phyloP scores from a whole-genome alignment of 495 filamentous ascomycete genomes.

The Aspergillus cavernicola region DNA sequence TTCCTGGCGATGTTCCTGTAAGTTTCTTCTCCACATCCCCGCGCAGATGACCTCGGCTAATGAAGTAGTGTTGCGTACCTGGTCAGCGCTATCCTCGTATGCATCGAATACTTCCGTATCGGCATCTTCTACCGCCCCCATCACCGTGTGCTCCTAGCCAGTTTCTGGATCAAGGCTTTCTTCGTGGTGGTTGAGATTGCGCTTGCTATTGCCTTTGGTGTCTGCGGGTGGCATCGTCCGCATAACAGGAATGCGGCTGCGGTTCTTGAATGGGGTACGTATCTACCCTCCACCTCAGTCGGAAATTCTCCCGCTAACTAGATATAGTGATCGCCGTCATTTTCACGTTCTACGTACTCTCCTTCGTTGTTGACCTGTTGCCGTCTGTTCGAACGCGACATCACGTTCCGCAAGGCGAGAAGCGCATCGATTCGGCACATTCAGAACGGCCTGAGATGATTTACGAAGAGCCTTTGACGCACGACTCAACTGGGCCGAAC shows the following conservation, averaged over 20 bases:
- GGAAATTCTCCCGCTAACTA: background rate
- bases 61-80: constrained; percentile 51
- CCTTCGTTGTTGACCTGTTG: constrained; percentile 82
- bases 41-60: constrained; percentile 1
- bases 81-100: constrained; percentile 77
- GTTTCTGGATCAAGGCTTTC: constrained; percentile 75
- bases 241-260: constrained; percentile 51
- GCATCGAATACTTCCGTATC: constrained; percentile 81
- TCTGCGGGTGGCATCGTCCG: constrained; percentile 19
- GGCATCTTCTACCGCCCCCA: constrained; percentile 68
- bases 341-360: constrained; percentile 86
- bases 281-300: background rate
- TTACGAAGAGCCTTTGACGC: constrained; percentile 37
- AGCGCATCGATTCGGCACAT: constrained; percentile 23
- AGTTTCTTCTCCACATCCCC: constrained; percentile 27
- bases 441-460: constrained; percentile 18
- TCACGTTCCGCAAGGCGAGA: constrained; percentile 45
- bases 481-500: constrained; percentile 35
- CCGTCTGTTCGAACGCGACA: constrained; percentile 69
- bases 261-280: constrained; percentile 66
- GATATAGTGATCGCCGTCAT: constrained; percentile 73
- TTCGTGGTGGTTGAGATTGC: constrained; percentile 78
- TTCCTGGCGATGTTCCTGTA: constrained; percentile 83
- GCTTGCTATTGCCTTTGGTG: constrained; percentile 65
- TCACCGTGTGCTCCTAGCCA: constrained; percentile 65